These are phyloP conservation scores for Plasmodiophora brassicae DNA, from an alignment of 208 protist genomes.

Conservation along the genomic window DNA sequence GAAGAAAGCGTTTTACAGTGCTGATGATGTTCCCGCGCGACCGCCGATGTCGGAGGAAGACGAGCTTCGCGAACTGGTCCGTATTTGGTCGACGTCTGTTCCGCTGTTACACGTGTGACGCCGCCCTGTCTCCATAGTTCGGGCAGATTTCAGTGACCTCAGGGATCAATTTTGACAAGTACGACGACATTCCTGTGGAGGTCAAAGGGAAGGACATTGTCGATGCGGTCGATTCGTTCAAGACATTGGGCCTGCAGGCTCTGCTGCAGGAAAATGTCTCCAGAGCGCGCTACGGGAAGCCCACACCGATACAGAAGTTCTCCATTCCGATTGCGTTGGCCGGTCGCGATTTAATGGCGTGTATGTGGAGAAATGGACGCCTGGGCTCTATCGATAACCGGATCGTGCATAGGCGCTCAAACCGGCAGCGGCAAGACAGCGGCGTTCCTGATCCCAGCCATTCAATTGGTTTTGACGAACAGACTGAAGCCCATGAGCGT, in stretches of 20 bases:
- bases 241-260: neutral
- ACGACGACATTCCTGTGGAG: conserved; percentile 33
- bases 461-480: conserved; percentile 27
- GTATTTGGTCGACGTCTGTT: too few species aligned
- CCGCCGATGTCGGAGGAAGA: too few species aligned
- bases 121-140: too few species aligned
- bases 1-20: too few species aligned
- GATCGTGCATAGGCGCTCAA: neutral
- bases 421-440: conserved; percentile 54
- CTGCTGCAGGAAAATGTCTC: conserved; percentile 12
- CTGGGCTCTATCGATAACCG: neutral
- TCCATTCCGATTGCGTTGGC: conserved; percentile 84
- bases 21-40: too few species aligned
- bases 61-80: too few species aligned
- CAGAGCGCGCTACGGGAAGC: conserved; percentile 51
- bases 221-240: neutral
- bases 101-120: too few species aligned
- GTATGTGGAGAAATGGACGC: conserved; percentile 35
- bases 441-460: conserved; percentile 48
- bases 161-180: conserved; percentile 42
- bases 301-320: conserved; percentile 77
- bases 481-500: neutral
- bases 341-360: conserved; percentile 63
- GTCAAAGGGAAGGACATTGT: neutral
- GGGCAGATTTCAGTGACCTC: too few species aligned